Evolutionary conservation across 176 grass and related monocot genomes (phyloP), one percentile per base, ranked within the genome.

Genomic region (Carex cristatella): DNA sequence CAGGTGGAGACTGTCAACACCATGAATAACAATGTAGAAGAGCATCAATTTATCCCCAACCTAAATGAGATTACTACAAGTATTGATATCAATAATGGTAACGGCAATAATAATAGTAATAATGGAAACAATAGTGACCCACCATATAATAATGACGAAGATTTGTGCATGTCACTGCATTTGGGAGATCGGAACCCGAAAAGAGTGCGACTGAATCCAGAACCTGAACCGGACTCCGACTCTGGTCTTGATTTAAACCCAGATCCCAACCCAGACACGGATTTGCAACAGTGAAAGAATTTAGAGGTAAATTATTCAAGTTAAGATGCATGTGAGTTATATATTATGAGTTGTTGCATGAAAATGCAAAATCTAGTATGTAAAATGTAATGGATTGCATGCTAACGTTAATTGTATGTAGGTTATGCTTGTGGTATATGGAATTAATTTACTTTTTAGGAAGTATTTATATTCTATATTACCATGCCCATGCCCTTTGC

Each of bases 31-130:
- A 93, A 88, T 28, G 88, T 98, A 10, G 92, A 93, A 85, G 95
- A 94, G 89, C 95, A 58, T 35, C 94, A 91, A 73, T 97, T 97
- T 76, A 92, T 97, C 63, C 86, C 86, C 4, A 97, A 86, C 87
- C 81, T 98, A 55, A 95, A 90, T 56, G 75, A 89, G 61, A 91
- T 92, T 88, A 89, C 89, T 9, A 88, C 85, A 0, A 82, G 61
- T 82, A 82, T 82, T 19, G 79, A 82, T 65, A 65, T 82, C 23
- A 82, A 28, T 82, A 65, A 65, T 82, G 38, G 60, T 65, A 82
- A 82, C 14, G 59, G 60, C 57, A 82, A 59, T 59, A 79, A 82
- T 65, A 49, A 82, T 48, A 65, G 19, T 80, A 42, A 79, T n/a
- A 66, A 58, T 55, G 85, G 88, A 65, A 91, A 88, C 64, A 62